Evolutionary conservation across 2,329 filamentous ascomycete species (phyloP), one percentile per base, ranked within the genome.

Genomic region (Claviceps maximensis): DNA sequence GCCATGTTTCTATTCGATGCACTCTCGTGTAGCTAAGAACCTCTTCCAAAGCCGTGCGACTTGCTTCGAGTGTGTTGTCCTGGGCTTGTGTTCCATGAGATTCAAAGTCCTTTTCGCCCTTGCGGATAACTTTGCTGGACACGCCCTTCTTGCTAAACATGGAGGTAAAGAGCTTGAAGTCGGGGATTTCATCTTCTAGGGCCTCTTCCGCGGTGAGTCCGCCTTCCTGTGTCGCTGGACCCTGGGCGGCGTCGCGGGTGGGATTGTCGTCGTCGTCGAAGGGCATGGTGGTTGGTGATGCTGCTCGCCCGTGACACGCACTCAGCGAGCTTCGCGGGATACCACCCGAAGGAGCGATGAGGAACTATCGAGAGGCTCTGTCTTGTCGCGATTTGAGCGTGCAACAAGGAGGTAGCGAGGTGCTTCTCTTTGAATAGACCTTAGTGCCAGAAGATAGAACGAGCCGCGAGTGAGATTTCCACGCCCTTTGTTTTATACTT

Each of bases 51-150:
- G 90, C 91, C 59, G 79, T 76, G 52, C 91, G 83, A 57, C 89
- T 95, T 47, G 86, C 80, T 62, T 89, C 85, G 50, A 98, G 82
- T 9, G 84, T 80, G 53, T 79, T 77, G 58, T 84, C 82, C 69
- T 98, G 93, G 33, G 87, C 81, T 33, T 80, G 79, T 2, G 93
- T 97, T 48, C 87, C 87, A 69, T 97, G 89, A 29, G 87, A 84
- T 70, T 97, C 93, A 67, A 96, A 98, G 71, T 98, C 93, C 69
- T 98, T 98, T 67, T 95, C 89, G 56, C 93, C 93, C 58, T 89
- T 88, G 59, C 91, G 89, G 38, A 95, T 89, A 12, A 90, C 78
- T 60, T 82, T 80, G 50, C 74, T 68, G 9, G 76, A 76, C 45
- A 75, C 68, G 47, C 72, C 70, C 51, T 72, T 70, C 62, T 78